Evolutionary conservation across 371 early-diverging fungal species (phyloP), one percentile per base, ranked within the genome.

Genomic region (Saksenaea oblongispora): DNA sequence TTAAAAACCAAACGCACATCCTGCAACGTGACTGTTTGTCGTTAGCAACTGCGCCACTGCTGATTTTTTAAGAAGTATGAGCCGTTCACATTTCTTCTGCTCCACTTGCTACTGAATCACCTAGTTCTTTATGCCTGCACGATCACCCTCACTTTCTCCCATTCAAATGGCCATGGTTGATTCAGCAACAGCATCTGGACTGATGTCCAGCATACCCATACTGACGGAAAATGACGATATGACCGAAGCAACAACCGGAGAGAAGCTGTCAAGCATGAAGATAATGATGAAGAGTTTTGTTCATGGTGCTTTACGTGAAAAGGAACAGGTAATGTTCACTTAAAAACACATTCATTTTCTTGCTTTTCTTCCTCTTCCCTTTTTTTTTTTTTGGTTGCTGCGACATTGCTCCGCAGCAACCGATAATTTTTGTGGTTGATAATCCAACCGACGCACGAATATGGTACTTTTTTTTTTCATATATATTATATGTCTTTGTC

Each of bases 271-370:
- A 15, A 78, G 81, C 41, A 72, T 77, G 66, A 75, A 67, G 56
- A 66, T 75, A 41, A 76, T 85, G 64, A 81, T 81, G 79, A 69
- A 66, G 27, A 71, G 73, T 3, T 81, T 66, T 64, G 61, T 78
- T 15, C 56, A 63, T 44, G 79, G 82, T 24, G 82, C 82, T 34
- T 62, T 81, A 14, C 70, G 75, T 34, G 79, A 78, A 60, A 75
- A 78, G 51, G 75, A 74, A 36, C 73, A 78, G 79, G 82, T 81
- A 78, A 78, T 67, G 24, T 47, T 66, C 44, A 65, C 56, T 51
- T 27, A 54, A 54, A 37, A n/a, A n/a, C 22, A 51, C 37, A 54
- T 55, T 59, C 62, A 39, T 58, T 54, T 62, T 63, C 37, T 36
- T 34, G 28, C 31, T 58, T 24, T 54, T 57, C 31, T 58, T 59